Percentiles rank a stretch among this genome's conserved stretches.
Conservation (phyloP, 768 basidiomycete genomes). For the Auriscalpium microsporum region DNA sequence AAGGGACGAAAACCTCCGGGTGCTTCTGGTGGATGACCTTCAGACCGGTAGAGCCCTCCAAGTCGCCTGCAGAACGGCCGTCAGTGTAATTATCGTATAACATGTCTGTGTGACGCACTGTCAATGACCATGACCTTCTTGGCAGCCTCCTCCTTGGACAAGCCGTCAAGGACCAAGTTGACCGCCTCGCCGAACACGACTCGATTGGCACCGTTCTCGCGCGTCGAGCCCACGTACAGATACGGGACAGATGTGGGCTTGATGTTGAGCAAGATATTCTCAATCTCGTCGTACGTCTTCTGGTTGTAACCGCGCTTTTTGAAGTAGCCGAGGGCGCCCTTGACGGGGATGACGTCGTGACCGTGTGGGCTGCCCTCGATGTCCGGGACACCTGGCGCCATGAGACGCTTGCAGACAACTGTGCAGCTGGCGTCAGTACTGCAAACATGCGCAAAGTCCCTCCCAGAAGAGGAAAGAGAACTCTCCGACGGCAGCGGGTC, state of each 20-base stretch:
- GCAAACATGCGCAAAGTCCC: too few species aligned
- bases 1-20: constrained; percentile 78
- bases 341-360: constrained; percentile 81
- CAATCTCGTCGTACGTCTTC: constrained; percentile 25
- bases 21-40: constrained; percentile 86
- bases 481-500: too few species aligned
- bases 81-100: constrained; percentile 2
- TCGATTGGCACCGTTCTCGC: constrained; percentile 73
- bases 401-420: constrained; percentile 60
- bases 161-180: constrained; percentile 62
- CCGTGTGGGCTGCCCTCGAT: constrained; percentile 76
- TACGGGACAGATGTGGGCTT: constrained; percentile 49
- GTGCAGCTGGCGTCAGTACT: neutral
- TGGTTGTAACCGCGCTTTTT: constrained; percentile 48
- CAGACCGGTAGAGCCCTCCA: constrained; percentile 85
- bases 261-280: constrained; percentile 53
- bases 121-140: constrained; percentile 85
- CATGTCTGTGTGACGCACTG: constrained; percentile 35
- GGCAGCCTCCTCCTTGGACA: constrained; percentile 68
- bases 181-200: constrained; percentile 83
- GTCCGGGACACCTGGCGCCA: constrained; percentile 42
- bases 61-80: constrained; percentile 43
- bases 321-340: constrained; percentile 72
- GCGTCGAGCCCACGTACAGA: constrained; percentile 60
- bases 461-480: too few species aligned